Evolutionary conservation across 75 land plant genomes (phyloP).

Genomic region (Chamaecyparis obtusa): DNA sequence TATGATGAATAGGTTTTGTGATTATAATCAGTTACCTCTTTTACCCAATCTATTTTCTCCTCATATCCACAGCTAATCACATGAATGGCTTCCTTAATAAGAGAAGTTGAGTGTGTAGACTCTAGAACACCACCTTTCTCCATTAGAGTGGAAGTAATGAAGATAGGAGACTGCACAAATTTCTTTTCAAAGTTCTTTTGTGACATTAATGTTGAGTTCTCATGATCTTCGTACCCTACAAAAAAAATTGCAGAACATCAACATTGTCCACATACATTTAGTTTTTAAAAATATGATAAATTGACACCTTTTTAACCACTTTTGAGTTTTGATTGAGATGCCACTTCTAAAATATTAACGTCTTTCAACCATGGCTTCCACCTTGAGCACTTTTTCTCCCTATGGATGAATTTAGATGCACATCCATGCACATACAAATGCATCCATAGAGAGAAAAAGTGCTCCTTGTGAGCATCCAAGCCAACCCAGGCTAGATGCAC

Average conservation of each 20-base stretch:
- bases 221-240: slow-evolving; percentile 66
- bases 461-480: too few species aligned
- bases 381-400: too few species aligned
- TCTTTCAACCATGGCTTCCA: too few species aligned
- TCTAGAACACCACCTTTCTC: slow-evolving; percentile 77
- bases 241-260: neutral
- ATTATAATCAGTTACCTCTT: slow-evolving; percentile 48
- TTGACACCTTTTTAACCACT: neutral
- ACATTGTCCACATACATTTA: neutral
- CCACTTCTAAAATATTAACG: too few species aligned
- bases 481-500: too few species aligned
- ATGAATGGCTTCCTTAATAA: slow-evolving; percentile 83
- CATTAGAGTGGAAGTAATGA: slow-evolving; percentile 73
- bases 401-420: too few species aligned
- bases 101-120: slow-evolving; percentile 46
- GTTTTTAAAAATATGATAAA: too few species aligned
- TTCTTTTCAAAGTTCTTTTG: slow-evolving; percentile 83
- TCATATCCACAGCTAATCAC: slow-evolving; percentile 89
- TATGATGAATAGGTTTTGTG: neutral
- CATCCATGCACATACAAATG: too few species aligned
- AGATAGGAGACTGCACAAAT: slow-evolving; percentile 81
- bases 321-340: too few species aligned
- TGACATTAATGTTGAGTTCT: slow-evolving; percentile 73
- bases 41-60: slow-evolving; percentile 91
- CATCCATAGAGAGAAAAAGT: too few species aligned